Evolutionary conservation across 1,139 yeast genomes (phyloP), one percentile per base, ranked within the genome.

Genomic region (Taphrina communis): DNA sequence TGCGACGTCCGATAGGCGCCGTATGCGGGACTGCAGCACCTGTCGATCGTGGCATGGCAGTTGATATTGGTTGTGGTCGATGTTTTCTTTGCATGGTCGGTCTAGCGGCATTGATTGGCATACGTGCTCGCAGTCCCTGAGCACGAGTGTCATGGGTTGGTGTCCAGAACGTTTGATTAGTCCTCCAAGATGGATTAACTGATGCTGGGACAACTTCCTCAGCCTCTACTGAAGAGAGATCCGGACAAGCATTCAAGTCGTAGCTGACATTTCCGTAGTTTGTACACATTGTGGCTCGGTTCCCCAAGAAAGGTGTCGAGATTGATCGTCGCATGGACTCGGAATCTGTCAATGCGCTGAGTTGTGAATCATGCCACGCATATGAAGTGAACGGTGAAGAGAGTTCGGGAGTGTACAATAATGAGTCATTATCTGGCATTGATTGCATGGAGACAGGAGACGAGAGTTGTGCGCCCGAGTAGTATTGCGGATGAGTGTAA

Each of bases 201-300:
- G 62, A 58, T 21, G 62, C 62, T n/a, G 62, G 62, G 12, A 58
- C 62, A 25, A 58, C 62, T 41, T 56, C 60, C 36, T 38, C 60
- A 14, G 39, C 51, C 12, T 21, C 38, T 44, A 53, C 12, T 2
- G 53, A 3, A 17, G 58, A 36, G n/a, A 35, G 41, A 17, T 12
- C 41, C 3, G 42, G 42, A 31, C 21, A 31, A 31, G 58, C 6
- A 42, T 17, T 9, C 17, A 35, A 3, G 12, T 53, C 42, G 25
- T 5, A 36, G 48, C 19, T 44, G 7, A 35, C 35, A 21, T 31
- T 50, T 9, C 6, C 42, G n/a, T 53, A 53, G 17, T 11, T 36
- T 2, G 21, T 53, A 12, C 11, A 21, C 38, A 21, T 11, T 8
- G 53, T 2, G 9, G 60, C 25, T 25, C 62, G 14, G 3, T 58